Percentiles rank a stretch among this genome's conserved stretches.
Evolutionary conservation across 345 rosid genomes (phyloP).

Genomic region (Zanthoxylum bungeanum): DNA sequence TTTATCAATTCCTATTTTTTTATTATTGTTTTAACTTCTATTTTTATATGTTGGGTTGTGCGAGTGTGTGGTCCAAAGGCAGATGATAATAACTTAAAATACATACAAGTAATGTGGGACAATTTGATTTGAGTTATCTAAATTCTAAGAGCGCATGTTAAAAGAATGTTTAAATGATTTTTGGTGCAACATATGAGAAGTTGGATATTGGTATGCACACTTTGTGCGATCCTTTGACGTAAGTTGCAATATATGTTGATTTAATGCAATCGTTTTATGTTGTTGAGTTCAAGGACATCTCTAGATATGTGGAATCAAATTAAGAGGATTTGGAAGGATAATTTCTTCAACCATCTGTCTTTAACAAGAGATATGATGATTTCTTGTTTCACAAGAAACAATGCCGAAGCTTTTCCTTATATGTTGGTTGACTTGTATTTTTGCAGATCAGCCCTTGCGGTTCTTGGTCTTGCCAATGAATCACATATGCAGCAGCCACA

Average conservation of each 20-base stretch:
- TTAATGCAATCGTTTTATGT: background rate
- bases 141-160: background rate
- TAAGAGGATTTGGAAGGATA: background rate
- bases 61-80: background rate
- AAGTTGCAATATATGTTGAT: background rate
- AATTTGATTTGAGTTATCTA: background rate
- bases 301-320: background rate
- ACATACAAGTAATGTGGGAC: background rate
- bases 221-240: background rate
- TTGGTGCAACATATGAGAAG: background rate
- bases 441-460: slow-evolving; percentile 65
- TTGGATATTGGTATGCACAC: background rate
- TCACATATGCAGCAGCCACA: slow-evolving; percentile 38
- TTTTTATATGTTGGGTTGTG: background rate
- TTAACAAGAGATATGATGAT: background rate
- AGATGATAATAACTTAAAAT: background rate
- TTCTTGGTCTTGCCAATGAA: slow-evolving; percentile 69
- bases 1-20: background rate
- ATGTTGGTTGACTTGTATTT: slow-evolving; percentile 12
- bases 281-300: background rate
- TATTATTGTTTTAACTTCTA: background rate
- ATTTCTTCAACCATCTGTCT: background rate
- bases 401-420: background rate
- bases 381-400: background rate
- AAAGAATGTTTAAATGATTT: background rate